Evolutionary conservation across 495 filamentous ascomycete species (phyloP).

Genomic region (Antarctomyces pellizariae): DNA sequence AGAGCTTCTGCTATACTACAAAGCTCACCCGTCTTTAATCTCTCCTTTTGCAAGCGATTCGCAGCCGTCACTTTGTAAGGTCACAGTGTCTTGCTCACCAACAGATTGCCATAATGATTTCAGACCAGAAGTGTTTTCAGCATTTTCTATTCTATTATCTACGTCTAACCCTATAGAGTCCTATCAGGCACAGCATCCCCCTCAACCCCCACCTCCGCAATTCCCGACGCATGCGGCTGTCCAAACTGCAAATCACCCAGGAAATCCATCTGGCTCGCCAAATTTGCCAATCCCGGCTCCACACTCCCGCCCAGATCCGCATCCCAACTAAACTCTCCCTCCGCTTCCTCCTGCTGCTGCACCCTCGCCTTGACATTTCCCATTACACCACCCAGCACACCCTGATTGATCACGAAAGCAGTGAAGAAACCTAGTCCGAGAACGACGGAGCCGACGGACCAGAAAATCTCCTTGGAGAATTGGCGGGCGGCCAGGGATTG

Average conservation of each 20-base stretch:
- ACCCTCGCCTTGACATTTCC: not conserved
- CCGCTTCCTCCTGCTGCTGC: conserved; percentile 3
- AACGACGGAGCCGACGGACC: conserved; percentile 4
- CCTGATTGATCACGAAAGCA: conserved; percentile 8
- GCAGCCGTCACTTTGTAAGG: too few species aligned
- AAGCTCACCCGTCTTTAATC: too few species aligned
- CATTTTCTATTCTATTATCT: too few species aligned
- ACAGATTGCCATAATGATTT: too few species aligned
- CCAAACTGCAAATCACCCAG: conserved; percentile 3
- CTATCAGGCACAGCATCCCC: too few species aligned
- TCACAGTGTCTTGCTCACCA: too few species aligned
- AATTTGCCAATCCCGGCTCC: conserved; percentile 9
- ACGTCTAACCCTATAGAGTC: too few species aligned
- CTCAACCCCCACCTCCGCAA: conserved; percentile 9
- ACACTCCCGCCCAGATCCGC: conserved; percentile 5
- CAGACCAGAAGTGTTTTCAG: too few species aligned
- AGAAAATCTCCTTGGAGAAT: not conserved
- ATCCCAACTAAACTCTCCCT: conserved; percentile 9
- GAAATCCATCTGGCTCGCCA: conserved; percentile 8
- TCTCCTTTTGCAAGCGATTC: too few species aligned
- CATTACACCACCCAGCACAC: conserved; percentile 1
- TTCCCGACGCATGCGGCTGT: conserved; percentile 1
- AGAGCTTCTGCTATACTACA: too few species aligned
- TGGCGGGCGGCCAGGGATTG: conserved; percentile 4
- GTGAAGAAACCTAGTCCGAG: conserved; percentile 4